Conservation (phyloP, 768 basidiomycete species). For the Mycena vulgaris region DNA sequence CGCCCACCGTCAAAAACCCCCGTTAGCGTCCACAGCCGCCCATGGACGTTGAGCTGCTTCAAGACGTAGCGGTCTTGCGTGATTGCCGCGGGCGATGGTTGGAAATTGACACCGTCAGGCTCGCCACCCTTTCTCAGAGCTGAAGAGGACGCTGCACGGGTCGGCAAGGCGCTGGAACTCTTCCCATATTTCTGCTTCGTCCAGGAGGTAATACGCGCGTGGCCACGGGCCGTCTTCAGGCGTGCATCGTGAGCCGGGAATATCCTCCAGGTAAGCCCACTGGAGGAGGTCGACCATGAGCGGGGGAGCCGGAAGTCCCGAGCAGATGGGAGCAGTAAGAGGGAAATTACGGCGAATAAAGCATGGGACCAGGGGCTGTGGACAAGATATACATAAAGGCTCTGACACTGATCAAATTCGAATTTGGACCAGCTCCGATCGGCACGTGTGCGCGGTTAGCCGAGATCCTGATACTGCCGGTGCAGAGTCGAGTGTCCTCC, state of each 20-base stretch:
- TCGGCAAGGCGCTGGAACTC: conserved; percentile 66
- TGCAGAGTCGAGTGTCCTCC: conserved; percentile 3
- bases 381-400: conserved; percentile 25
- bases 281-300: conserved; percentile 36
- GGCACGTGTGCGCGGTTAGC: conserved; percentile 26
- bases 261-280: conserved; percentile 72
- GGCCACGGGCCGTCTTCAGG: conserved; percentile 80
- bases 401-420: conserved; percentile 7
- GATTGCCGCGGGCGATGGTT: conserved; percentile 67
- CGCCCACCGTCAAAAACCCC: conserved; percentile 79
- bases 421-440: not conserved
- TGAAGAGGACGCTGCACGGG: conserved; percentile 62
- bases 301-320: not conserved
- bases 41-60: conserved; percentile 68
- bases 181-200: conserved; percentile 67
- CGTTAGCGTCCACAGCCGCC: conserved; percentile 73
- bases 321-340: not conserved
- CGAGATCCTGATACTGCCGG: not conserved
- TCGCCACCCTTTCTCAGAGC: conserved; percentile 49
- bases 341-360: conserved; percentile 13
- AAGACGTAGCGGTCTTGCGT: conserved; percentile 80
- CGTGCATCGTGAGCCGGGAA: conserved; percentile 72
- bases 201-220: conserved; percentile 67
- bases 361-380: conserved; percentile 10
- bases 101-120: conserved; percentile 79